Base-by-base conservation (phyloP, 306 rosid genomes). In the Argentina anserina region DNA sequence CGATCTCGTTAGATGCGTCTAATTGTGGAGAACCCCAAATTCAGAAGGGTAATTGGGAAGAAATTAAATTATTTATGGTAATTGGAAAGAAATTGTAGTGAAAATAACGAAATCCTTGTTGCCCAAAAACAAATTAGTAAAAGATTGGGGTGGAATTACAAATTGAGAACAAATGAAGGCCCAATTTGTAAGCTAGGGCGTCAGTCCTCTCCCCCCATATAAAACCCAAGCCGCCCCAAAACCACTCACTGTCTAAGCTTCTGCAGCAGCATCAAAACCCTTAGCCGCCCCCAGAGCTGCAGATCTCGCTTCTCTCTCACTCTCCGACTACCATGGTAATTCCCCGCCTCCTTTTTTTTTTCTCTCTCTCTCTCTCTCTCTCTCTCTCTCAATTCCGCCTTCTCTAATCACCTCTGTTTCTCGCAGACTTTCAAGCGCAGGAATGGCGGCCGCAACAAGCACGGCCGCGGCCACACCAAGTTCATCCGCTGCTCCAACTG, bases 401-500 rank as follows among this genome's bases (percentile, higher is more conserved):
- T 18, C 4, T 1, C 43, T 62, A 34, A 62, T 14, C 67, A 9
- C 47, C 52, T 23, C 23, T 13, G 29, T 61, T 18, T 5, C 7
- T 46, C 31, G 67, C 84, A 94, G 98, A 91, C 98, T 20, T 94
- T 94, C 83, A 94, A 94, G 88, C 79, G 97, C 45, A 91, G 98
- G 83, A 94, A 94, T 1, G 96, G 98, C 5, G 98, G 98, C 20
- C 87, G 97, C 46, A 94, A 91, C 90, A 91, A 94, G 84, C 94
- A 91, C 9, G 98, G 98, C 14, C 98, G 97, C 40, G 98, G 97
- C 65, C 98, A 94, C n/a, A 92, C 87, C 55, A 89, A 91, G 71
- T 94, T 94, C 84, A 89, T 91, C 33, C 87, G 95, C 43, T 91
- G 97, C 82, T 91, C 97, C 58, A 91, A 94, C 79, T 91, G 98